These are phyloP conservation scores for Ceratonia siliqua DNA, from an alignment of 306 rosid species.

Conservation along the genomic window DNA sequence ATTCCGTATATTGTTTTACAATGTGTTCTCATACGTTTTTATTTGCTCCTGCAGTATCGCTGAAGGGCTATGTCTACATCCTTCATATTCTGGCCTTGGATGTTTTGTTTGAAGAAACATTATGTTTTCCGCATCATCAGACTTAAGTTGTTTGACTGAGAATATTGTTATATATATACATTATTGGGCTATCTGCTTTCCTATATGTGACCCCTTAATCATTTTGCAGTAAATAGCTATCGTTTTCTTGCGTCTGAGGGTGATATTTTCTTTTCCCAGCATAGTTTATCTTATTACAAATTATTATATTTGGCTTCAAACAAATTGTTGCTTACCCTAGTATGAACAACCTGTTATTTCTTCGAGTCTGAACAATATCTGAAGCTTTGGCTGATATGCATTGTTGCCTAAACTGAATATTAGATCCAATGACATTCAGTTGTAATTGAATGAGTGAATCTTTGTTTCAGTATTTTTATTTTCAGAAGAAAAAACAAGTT, in stretches of 20 bases:
- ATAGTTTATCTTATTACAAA: not conserved
- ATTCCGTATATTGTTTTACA: not conserved
- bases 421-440: too few species aligned
- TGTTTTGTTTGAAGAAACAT: conserved; percentile 28
- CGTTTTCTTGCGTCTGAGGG: too few species aligned
- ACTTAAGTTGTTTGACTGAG: conserved; percentile 30
- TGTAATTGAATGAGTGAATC: too few species aligned
- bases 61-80: not conserved
- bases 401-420: too few species aligned
- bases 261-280: too few species aligned
- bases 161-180: conserved; percentile 20
- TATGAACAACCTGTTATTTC: too few species aligned
- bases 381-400: too few species aligned
- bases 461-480: too few species aligned
- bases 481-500: too few species aligned
- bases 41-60: not conserved
- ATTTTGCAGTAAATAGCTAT: too few species aligned
- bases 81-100: conserved; percentile 13
- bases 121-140: too few species aligned
- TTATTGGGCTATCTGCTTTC: not conserved
- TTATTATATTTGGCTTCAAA: not conserved
- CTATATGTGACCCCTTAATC: not conserved
- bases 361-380: too few species aligned
- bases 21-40: not conserved
- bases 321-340: not conserved